Conservation (phyloP, 208 protist species). For the Crithidia expoeki region DNA sequence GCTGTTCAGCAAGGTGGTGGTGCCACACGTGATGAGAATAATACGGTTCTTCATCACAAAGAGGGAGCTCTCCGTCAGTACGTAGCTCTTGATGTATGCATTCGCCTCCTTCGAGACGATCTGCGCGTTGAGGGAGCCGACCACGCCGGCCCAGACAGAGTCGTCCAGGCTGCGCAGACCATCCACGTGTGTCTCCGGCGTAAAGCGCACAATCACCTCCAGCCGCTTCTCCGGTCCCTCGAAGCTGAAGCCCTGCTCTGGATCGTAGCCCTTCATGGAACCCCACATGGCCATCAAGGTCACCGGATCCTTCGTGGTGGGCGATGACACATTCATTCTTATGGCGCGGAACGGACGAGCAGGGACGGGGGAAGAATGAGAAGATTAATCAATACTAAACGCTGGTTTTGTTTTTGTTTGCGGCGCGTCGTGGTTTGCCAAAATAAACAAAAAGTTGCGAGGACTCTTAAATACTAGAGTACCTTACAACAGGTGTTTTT, state of each 20-base stretch:
- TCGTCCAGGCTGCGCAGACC: constrained; percentile 76
- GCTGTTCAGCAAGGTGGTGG: constrained; percentile 91
- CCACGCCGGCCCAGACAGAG: constrained; percentile 66
- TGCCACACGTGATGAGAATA: constrained; percentile 95
- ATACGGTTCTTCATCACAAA: constrained; percentile 93
- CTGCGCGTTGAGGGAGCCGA: constrained; percentile 81
- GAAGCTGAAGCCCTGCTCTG: constrained; percentile 84
- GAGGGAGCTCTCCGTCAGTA: constrained; percentile 93
- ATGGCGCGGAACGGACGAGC: too few relatives aligned
- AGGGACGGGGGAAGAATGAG: too few relatives aligned
- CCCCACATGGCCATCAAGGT: constrained; percentile 92
- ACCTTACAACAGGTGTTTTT: too few relatives aligned
- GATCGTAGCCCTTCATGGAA: constrained; percentile 76
- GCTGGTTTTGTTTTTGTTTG: neutral
- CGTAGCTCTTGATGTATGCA: constrained; percentile 89
- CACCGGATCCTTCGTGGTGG: constrained; percentile 74
- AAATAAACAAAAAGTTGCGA: too few relatives aligned
- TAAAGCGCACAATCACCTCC: constrained; percentile 81
- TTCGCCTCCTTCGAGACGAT: constrained; percentile 87
- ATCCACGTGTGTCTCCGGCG: constrained; percentile 67
- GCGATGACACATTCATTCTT: constrained; percentile 27
- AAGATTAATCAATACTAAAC: too few relatives aligned
- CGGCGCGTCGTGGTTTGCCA: neutral
- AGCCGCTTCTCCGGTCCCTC: constrained; percentile 93
- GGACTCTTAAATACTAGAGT: too few relatives aligned